Evolutionary conservation across 2,329 filamentous ascomycete species (phyloP), one percentile per base, ranked within the genome.

Genomic region (Colletotrichum tamarilloi): DNA sequence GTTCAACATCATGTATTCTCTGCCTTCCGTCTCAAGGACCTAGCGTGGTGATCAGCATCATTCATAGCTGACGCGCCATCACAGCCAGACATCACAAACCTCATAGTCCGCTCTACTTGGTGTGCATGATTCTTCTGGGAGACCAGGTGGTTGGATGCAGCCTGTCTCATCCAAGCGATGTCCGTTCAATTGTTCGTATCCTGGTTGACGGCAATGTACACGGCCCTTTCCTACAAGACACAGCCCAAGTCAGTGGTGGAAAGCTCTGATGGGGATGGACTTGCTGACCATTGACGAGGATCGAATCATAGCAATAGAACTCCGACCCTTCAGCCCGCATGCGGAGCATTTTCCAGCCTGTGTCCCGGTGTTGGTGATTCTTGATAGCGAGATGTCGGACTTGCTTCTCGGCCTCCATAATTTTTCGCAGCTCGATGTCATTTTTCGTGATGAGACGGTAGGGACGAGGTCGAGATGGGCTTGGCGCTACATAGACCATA

Each of bases 271-370:
- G 3, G n/a, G 12, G 2, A 5, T 12, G 3, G 7, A 4, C 0
- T 35, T 32, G 26, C 75, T 28, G 16, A 76, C 76, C 75, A n/a
- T 78, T 78, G 24, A 78, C 76, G 6, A 78, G 62, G 2, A 78
- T 59, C 1, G 77, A 78, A 53, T 78, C 76, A 24, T 77, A 78
- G 62, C 77, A 78, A 28, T 71, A 73, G 4, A 73, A 70, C 24
- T 73, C 71, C 6, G 71, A 73, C 16, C 71, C 71, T 24, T 70
- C 67, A 9, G 71, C 67, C 9, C 57, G 58, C 71, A 70, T 70
- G 4, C 71, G 71, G 28, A 73, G 14, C 67, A 73, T 62, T 28
- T 73, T 73, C 71, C 71, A 73, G 32, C 71, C 71, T 3, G 67
- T 73, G 4, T 73, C 71, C 19, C 71, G 67, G 38, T 73, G 71